Evolutionary conservation across 768 basidiomycete genomes (phyloP).

Genomic region (Amanita fuliginea): DNA sequence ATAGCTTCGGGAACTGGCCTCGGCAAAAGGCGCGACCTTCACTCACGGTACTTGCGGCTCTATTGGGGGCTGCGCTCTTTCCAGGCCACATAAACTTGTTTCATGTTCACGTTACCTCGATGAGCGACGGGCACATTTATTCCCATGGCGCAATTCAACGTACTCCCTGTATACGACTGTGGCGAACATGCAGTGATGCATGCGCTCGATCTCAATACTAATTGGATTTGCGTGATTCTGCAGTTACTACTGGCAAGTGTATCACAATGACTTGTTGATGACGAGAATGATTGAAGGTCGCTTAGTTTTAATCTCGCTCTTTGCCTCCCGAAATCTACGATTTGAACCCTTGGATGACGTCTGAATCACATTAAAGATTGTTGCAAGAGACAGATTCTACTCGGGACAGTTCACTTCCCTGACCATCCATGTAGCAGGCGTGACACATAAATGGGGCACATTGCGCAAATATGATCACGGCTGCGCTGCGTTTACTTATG

Average conservation of each 20-base stretch:
- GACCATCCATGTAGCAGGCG: not conserved
- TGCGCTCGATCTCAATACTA: not conserved
- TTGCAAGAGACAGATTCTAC: not conserved
- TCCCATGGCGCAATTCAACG: not conserved
- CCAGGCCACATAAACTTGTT: not conserved
- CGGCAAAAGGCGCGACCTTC: not conserved
- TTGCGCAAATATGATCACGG: not conserved
- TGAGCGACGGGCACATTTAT: not conserved
- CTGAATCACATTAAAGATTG: not conserved
- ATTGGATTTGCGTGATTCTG: not conserved
- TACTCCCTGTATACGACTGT: not conserved
- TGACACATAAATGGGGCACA: not conserved
- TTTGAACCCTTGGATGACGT: slow-evolving; percentile 1
- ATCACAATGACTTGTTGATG: not conserved
- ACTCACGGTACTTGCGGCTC: not conserved
- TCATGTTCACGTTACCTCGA: not conserved
- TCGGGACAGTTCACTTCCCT: not conserved
- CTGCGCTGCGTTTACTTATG: not conserved
- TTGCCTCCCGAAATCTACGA: slow-evolving; percentile 5
- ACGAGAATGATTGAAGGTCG: not conserved
- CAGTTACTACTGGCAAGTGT: not conserved
- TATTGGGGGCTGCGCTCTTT: not conserved
- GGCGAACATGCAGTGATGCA: not conserved
- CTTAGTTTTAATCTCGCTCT: slow-evolving; percentile 2
- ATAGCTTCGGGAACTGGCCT: slow-evolving; percentile 1